Percentiles rank a stretch among this genome's conserved stretches.
These are phyloP conservation scores for Ganoderma meredithae DNA, from an alignment of 1,284 basidiomycete genomes.

Conservation along the genomic window DNA sequence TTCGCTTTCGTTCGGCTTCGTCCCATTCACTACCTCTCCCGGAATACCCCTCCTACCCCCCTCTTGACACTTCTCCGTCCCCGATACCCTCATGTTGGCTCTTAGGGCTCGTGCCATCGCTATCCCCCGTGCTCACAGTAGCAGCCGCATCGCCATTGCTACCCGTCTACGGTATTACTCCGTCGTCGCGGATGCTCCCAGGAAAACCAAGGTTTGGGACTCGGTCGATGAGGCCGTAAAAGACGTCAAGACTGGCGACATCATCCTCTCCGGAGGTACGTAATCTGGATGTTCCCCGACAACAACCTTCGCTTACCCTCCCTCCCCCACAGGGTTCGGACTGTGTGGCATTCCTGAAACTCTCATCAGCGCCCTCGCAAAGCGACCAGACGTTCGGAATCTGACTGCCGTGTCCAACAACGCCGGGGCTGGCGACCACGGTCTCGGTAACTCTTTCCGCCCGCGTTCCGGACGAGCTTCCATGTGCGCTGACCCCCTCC, in stretches of 20 bases:
- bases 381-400: constrained; percentile 72
- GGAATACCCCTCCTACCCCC: constrained; percentile 3
- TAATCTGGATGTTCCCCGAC: constrained; percentile 12
- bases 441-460: constrained; percentile 67
- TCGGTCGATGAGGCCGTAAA: constrained; percentile 84
- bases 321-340: constrained; percentile 68
- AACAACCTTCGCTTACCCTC: constrained; percentile 1
- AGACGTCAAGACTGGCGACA: constrained; percentile 82
- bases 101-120: constrained; percentile 36
- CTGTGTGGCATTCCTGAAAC: constrained; percentile 84
- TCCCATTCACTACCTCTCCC: neutral
- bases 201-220: constrained; percentile 80
- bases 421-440: constrained; percentile 79
- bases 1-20: neutral
- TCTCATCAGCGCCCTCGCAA: constrained; percentile 78
- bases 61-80: constrained; percentile 19
- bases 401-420: constrained; percentile 93
- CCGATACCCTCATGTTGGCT: constrained; percentile 34
- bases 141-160: constrained; percentile 32
- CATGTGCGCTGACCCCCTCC: constrained; percentile 21
- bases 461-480: constrained; percentile 15
- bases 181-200: constrained; percentile 44
- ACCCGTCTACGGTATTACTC: constrained; percentile 40
- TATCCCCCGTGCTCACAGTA: constrained; percentile 34
- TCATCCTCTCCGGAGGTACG: constrained; percentile 82